A percentile compares a stretch with the other conserved stretches of the same genome.
phyloP scores from a whole-genome alignment of 2,329 filamentous ascomycete species.

The Cladophialophora chaetospira region DNA sequence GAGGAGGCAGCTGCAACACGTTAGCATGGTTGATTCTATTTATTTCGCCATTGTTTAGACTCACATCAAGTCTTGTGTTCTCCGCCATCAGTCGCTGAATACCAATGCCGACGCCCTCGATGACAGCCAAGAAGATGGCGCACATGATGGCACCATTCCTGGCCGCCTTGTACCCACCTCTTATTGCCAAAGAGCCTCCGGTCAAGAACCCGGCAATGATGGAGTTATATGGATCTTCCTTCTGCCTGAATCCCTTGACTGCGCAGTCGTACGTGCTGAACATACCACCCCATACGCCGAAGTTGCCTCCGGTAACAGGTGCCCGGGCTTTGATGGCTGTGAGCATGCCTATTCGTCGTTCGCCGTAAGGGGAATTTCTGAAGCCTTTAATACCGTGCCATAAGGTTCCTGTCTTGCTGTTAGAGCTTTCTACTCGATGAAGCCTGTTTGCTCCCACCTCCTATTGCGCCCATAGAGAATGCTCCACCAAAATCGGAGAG shows the following conservation, averaged over 20 bases:
- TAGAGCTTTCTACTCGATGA: slow-evolving; percentile 2
- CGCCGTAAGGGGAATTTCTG: slow-evolving; percentile 85
- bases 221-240: slow-evolving; percentile 97
- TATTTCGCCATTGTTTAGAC: slow-evolving; percentile 31
- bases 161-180: slow-evolving; percentile 88
- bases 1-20: slow-evolving; percentile 33
- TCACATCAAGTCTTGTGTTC: slow-evolving; percentile 77
- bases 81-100: slow-evolving; percentile 94
- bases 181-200: slow-evolving; percentile 84
- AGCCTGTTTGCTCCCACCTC: slow-evolving; percentile 13
- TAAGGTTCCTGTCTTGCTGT: slow-evolving; percentile 78
- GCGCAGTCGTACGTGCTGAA: slow-evolving; percentile 97
- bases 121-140: slow-evolving; percentile 89
- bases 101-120: slow-evolving; percentile 95
- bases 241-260: slow-evolving; percentile 89
- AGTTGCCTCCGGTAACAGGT: slow-evolving; percentile 94
- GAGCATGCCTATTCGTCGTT: slow-evolving; percentile 91
- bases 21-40: slow-evolving; percentile 5
- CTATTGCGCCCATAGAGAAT: slow-evolving; percentile 78
- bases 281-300: slow-evolving; percentile 94
- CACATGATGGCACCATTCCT: slow-evolving; percentile 96
- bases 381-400: slow-evolving; percentile 98
- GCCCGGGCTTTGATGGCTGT: slow-evolving; percentile 97
- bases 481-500: slow-evolving; percentile 97
- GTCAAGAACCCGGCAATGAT: slow-evolving; percentile 98